Conservation (phyloP, 2,329 filamentous ascomycete genomes). For the Penicillium brasilianum region DNA sequence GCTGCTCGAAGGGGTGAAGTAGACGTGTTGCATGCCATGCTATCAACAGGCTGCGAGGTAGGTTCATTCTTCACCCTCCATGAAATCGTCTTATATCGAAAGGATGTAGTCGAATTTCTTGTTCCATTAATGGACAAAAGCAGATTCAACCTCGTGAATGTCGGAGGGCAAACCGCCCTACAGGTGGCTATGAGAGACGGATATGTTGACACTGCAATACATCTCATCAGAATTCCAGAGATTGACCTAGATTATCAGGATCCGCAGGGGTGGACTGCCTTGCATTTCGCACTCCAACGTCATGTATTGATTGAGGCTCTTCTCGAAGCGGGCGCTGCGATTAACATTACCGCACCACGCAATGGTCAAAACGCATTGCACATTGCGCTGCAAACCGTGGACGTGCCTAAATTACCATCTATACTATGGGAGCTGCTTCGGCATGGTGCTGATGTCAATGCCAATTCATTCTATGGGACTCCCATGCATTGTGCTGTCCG, state of each 20-base stretch:
- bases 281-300: neutral
- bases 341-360: neutral
- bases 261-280: neutral
- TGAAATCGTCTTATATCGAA: neutral
- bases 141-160: neutral
- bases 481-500: conserved; percentile 3
- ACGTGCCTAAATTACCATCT: neutral
- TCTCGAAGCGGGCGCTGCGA: neutral
- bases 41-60: neutral
- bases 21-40: neutral
- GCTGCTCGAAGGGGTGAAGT: neutral
- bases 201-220: neutral
- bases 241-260: neutral
- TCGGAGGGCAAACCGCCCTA: neutral
- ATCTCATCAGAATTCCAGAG: neutral
- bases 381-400: neutral
- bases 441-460: conserved; percentile 1
- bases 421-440: neutral
- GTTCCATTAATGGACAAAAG: neutral
- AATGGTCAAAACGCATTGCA: neutral
- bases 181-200: neutral
- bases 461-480: neutral
- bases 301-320: neutral
- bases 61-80: neutral
- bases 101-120: neutral